A percentile compares a stretch with the other conserved stretches of the same genome.
These are phyloP conservation scores for Lecanosticta acicola DNA, from an alignment of 2,329 filamentous ascomycete species.

Conservation along the genomic window DNA sequence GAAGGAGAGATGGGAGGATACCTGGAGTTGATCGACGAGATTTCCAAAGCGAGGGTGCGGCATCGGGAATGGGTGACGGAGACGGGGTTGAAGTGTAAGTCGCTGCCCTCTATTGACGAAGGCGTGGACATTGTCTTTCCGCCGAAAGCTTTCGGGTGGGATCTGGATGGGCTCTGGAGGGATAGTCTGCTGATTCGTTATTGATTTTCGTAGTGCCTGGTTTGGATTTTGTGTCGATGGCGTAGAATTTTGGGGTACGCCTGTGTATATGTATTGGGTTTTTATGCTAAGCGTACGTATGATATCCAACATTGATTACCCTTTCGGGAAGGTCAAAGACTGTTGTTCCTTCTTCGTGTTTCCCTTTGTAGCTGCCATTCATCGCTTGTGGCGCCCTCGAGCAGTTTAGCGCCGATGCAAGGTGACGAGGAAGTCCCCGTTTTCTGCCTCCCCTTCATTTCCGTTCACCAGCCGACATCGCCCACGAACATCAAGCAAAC, in stretches of 20 bases:
- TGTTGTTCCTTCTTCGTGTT: no score
- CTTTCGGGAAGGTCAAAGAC: not conserved
- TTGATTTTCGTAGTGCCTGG: not conserved
- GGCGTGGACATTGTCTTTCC: not conserved
- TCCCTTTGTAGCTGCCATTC: no score
- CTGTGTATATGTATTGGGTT: no score
- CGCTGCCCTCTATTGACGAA: not conserved
- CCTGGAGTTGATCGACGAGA: not conserved
- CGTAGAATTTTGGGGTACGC: not conserved
- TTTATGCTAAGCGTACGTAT: not conserved
- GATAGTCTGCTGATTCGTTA: not conserved
- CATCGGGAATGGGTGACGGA: not conserved
- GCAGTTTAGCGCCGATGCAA: no score
- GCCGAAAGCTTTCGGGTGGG: not conserved
- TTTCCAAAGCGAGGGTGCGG: not conserved
- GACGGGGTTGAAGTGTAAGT: slow-evolving; percentile 1
- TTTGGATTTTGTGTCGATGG: not conserved
- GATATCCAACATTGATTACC: not conserved
- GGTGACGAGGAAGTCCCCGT: no score
- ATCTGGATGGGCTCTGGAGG: not conserved
- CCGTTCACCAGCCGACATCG: no score
- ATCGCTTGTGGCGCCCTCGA: no score
- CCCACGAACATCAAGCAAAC: no score
- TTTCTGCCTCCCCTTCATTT: no score
- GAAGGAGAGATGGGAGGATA: not conserved